Evolutionary conservation across 768 basidiomycete genomes (phyloP).

Genomic region (Agaricus subrufescens): DNA sequence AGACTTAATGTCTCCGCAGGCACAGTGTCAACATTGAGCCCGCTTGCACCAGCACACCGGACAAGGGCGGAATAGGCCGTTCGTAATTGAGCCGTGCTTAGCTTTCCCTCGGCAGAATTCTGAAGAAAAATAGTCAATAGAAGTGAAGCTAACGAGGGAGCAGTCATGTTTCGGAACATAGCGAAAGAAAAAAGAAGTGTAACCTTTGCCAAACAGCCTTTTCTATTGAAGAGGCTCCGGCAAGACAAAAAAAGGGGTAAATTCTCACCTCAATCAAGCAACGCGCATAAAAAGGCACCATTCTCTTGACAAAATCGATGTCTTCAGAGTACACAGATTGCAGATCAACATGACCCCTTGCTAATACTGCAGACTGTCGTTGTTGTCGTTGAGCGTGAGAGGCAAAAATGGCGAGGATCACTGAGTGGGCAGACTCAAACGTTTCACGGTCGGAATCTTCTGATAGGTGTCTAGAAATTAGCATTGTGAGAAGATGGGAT

Average conservation of each 20-base stretch:
- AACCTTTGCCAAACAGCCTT: too few relatives aligned
- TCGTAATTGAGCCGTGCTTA: slow-evolving; percentile 62
- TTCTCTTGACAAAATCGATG: slow-evolving; percentile 39
- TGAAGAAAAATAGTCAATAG: slow-evolving; percentile 20
- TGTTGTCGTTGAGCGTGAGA: slow-evolving; percentile 43
- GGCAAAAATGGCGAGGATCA: slow-evolving; percentile 70
- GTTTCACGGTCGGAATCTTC: slow-evolving; percentile 61
- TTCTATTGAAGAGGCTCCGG: not conserved
- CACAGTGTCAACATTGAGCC: slow-evolving; percentile 15
- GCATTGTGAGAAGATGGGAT: not conserved
- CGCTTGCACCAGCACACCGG: slow-evolving; percentile 47
- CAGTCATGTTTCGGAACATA: not conserved
- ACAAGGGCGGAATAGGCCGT: slow-evolving; percentile 75
- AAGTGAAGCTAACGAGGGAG: not conserved
- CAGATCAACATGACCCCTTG: not conserved
- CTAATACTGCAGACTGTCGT: slow-evolving; percentile 6
- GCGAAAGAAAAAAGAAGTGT: too few relatives aligned
- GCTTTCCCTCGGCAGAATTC: slow-evolving; percentile 59
- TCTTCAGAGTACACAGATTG: slow-evolving; percentile 3
- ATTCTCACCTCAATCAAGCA: slow-evolving; percentile 64
- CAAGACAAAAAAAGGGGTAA: not conserved
- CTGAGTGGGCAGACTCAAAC: slow-evolving; percentile 87
- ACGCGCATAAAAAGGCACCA: slow-evolving; percentile 71
- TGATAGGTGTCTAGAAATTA: slow-evolving; percentile 47
- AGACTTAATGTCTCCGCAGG: slow-evolving; percentile 35